Base-by-base conservation (phyloP, 1,284 basidiomycete genomes). In the Ganoderma sinense region DNA sequence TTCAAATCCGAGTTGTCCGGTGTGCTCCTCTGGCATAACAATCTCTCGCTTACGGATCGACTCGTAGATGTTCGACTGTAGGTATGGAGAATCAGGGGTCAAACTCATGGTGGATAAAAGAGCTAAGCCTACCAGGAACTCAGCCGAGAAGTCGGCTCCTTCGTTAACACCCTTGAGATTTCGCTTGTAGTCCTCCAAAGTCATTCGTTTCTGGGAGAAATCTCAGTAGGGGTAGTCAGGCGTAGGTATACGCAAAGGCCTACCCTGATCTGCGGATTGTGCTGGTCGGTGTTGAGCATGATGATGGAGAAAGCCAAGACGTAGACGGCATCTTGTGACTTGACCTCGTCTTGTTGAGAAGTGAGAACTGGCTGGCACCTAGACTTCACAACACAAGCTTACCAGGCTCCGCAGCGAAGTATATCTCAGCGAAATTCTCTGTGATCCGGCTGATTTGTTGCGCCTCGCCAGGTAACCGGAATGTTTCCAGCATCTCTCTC, bases 11-110 rank as follows among this genome's bases (percentile, higher is more conserved):
- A 98, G 89, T 80, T 97, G 96, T 1, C 98, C 98, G 5, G 92
- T 94, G 78, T 99, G 98, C 78, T 99, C 98, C 82, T 99, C 97
- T 0, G 98, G 97, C 91, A 99, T 94, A 63, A 99, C 89, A 71
- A 99, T 99, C 83, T 99, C 98, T 60, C 91, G 87, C 81, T 95
- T 97, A 61, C 95, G 91, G 77, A 99, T 97, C 4, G 94, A 96
- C 73, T 99, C 97, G 77, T 97, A 99, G 69, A 99, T 95, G 48
- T 87, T 87, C 82, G 92, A 90, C 95, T 51, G 96, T 76, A 4
- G 65, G 36, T 45, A 13, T 1, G 41, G 45, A n/a, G 18, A 62
- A 62, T 39, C 18, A 61, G 45, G 4, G 4, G 20, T 10, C 10
- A 16, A n/a, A 61, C 10, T 23, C 3, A 29, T 61, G 14, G 23